A percentile compares a stretch with the other conserved stretches of the same genome.
phyloP scores from a whole-genome alignment of 257 asterid genomes.

The Plantago major region DNA sequence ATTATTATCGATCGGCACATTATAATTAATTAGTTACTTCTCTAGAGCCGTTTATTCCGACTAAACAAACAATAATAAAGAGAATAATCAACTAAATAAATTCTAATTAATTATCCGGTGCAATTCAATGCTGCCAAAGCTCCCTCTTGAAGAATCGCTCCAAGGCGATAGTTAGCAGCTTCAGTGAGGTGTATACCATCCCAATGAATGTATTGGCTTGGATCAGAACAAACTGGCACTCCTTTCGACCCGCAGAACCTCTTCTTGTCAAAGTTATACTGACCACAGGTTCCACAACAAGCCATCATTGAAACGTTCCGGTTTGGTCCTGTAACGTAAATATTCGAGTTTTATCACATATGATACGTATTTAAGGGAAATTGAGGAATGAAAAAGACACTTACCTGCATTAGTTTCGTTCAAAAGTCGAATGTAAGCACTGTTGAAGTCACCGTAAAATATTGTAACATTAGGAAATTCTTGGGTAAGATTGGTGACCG shows the following conservation, averaged over 20 bases:
- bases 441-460: background rate
- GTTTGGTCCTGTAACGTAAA: background rate
- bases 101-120: background rate
- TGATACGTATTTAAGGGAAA: background rate
- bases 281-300: slow-evolving; percentile 1
- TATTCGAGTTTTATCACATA: background rate
- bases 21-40: too few relatives aligned
- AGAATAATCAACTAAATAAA: too few relatives aligned
- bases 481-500: background rate
- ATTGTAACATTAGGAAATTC: background rate
- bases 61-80: too few relatives aligned
- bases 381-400: background rate
- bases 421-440: background rate
- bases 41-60: too few relatives aligned
- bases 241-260: background rate
- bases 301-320: background rate
- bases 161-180: background rate
- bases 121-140: background rate
- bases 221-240: background rate
- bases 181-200: slow-evolving; percentile 1
- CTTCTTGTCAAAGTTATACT: background rate
- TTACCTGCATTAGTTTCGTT: background rate
- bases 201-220: background rate
- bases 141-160: background rate
- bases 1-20: too few relatives aligned